Conservation (phyloP, 345 rosid genomes). For the Hypericum androsaemum region DNA sequence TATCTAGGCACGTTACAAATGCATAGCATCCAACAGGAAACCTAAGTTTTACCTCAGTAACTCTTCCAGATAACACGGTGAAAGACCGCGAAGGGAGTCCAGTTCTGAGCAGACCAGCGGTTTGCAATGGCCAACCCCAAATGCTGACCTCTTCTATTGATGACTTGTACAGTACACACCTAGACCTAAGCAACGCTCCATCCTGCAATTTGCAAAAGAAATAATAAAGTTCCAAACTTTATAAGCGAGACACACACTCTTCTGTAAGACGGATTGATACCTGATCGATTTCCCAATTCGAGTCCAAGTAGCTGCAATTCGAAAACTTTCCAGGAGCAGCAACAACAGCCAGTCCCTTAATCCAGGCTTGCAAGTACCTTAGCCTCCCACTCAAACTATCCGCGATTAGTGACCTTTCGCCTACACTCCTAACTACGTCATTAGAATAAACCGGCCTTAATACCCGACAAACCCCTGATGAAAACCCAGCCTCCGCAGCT, state of each 20-base stretch:
- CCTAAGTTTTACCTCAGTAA: constrained; percentile 59
- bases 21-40: neutral
- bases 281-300: constrained; percentile 61
- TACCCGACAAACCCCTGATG: constrained; percentile 24
- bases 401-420: constrained; percentile 35
- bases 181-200: constrained; percentile 46
- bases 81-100: constrained; percentile 47
- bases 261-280: constrained; percentile 14
- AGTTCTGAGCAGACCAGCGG: constrained; percentile 53
- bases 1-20: neutral
- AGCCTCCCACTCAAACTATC: constrained; percentile 33
- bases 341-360: constrained; percentile 17
- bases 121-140: constrained; percentile 98
- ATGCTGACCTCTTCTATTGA: constrained; percentile 64
- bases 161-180: constrained; percentile 63
- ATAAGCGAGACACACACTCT: neutral
- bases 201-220: constrained; percentile 21
- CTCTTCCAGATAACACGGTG: constrained; percentile 64
- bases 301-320: constrained; percentile 41
- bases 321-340: constrained; percentile 25
- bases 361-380: constrained; percentile 38
- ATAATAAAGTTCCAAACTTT: neutral
- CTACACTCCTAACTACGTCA: constrained; percentile 35
- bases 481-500: constrained; percentile 37
- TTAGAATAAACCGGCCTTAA: constrained; percentile 34